These are phyloP conservation scores for Penicillium sp. DNA, from an alignment of 2,329 filamentous ascomycete species.

Conservation along the genomic window DNA sequence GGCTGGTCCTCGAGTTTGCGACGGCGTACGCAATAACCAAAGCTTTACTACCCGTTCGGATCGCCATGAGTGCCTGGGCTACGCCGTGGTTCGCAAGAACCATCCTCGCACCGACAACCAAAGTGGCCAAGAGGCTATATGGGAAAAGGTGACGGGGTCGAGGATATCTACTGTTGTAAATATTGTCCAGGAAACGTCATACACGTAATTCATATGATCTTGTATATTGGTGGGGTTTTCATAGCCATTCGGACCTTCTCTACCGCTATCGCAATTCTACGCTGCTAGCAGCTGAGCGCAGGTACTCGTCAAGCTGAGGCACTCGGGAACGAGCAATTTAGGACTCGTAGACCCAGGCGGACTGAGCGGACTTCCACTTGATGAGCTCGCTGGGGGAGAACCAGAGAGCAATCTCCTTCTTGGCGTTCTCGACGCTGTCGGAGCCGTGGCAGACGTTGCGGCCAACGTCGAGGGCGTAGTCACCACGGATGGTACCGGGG, in stretches of 20 bases:
- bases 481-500: constrained; percentile 97
- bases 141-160: constrained; percentile 18
- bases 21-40: constrained; percentile 92
- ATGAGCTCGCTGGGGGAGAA: constrained; percentile 86
- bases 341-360: constrained; percentile 93
- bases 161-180: constrained; percentile 1
- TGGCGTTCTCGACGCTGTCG: constrained; percentile 95
- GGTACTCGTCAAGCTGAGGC: constrained; percentile 17
- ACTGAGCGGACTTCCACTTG: constrained; percentile 77
- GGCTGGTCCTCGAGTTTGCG: constrained; percentile 66
- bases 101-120: constrained; percentile 53
- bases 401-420: constrained; percentile 99
- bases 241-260: constrained; percentile 14
- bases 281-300: constrained; percentile 12
- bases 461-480: constrained; percentile 84
- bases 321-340: constrained; percentile 34
- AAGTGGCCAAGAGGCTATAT: constrained; percentile 41
- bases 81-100: constrained; percentile 87
- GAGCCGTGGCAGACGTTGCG: constrained; percentile 99
- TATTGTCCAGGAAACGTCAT: constrained; percentile 1
- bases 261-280: constrained; percentile 19
- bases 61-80: constrained; percentile 76
- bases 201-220: constrained; percentile 16
- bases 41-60: constrained; percentile 70
- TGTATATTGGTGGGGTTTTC: constrained; percentile 17